These are phyloP conservation scores for Curvularia verruculosa DNA, from an alignment of 2,329 filamentous ascomycete species.

Conservation along the genomic window DNA sequence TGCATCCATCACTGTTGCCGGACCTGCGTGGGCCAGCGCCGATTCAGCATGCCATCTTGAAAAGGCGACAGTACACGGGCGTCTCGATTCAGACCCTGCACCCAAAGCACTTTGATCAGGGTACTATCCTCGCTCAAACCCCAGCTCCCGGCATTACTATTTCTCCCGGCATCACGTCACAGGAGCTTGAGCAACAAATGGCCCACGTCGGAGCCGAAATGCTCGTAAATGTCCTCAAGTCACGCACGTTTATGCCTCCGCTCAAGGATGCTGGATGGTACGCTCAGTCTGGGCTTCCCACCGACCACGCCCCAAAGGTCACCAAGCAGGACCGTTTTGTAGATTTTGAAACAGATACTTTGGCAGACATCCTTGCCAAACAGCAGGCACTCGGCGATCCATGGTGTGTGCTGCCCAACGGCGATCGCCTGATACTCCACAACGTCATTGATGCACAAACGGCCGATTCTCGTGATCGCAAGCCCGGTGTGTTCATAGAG, in stretches of 20 bases:
- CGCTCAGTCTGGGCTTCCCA: conserved; percentile 25
- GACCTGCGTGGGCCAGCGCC: conserved; percentile 87
- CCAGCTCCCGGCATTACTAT: conserved; percentile 62
- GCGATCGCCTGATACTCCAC: conserved; percentile 38
- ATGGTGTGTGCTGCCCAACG: conserved; percentile 60
- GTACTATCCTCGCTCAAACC: conserved; percentile 72
- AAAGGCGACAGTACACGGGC: conserved; percentile 66
- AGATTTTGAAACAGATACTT: conserved; percentile 62
- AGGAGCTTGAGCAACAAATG: conserved; percentile 59
- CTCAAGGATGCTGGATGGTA: conserved; percentile 49
- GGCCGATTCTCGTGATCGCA: neutral
- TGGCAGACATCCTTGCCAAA: conserved; percentile 61
- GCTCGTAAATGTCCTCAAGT: conserved; percentile 69
- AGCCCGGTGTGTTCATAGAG: conserved; percentile 15
- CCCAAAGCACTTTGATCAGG: conserved; percentile 76
- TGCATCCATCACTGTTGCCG: conserved; percentile 90
- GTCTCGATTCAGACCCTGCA: conserved; percentile 89
- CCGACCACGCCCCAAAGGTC: conserved; percentile 73
- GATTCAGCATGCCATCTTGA: conserved; percentile 80
- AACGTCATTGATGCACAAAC: conserved; percentile 7
- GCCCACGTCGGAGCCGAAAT: conserved; percentile 71
- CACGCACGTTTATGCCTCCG: conserved; percentile 69
- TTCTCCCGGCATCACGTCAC: conserved; percentile 56
- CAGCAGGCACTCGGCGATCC: conserved; percentile 67
- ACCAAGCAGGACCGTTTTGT: conserved; percentile 67